Evolutionary conservation across 305 asterid species (phyloP).

Genomic region (Rubia tinctorum): DNA sequence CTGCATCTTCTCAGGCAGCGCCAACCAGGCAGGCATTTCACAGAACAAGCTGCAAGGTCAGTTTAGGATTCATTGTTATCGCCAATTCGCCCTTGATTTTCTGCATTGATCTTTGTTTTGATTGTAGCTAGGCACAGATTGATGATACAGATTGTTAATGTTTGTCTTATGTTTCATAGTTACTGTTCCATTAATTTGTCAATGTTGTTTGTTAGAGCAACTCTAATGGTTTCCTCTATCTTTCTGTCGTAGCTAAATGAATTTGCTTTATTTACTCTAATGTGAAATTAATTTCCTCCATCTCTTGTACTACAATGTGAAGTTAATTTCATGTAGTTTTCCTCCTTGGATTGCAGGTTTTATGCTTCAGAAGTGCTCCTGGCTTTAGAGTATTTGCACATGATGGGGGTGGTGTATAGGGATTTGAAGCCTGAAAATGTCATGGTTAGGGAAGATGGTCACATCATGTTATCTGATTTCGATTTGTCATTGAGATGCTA

Average conservation of each 20-base stretch:
- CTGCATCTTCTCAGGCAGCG: constrained; percentile 96
- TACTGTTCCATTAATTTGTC: background rate
- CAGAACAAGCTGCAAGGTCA: constrained; percentile 94
- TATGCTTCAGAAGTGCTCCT: constrained; percentile 90
- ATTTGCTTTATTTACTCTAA: too few species aligned
- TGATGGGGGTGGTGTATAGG: constrained; percentile 62
- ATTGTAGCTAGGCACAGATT: too few species aligned
- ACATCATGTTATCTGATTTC: constrained; percentile 90
- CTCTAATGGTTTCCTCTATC: too few species aligned
- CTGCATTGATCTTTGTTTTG: background rate
- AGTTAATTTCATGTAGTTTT: too few species aligned
- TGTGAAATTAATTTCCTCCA: too few species aligned
- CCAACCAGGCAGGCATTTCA: constrained; percentile 77
- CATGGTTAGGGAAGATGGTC: constrained; percentile 89
- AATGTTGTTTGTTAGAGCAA: background rate
- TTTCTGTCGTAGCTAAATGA: too few species aligned
- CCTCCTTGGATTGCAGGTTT: constrained; percentile 42
- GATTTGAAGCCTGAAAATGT: constrained; percentile 78
- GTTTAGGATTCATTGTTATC: background rate
- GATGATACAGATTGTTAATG: too few species aligned
- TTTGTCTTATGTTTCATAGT: background rate
- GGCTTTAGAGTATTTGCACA: constrained; percentile 84
- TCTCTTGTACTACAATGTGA: background rate
- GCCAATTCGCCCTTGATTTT: background rate
- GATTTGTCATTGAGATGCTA: constrained; percentile 79